These are phyloP conservation scores for Tylopilus plumbeoviolaceoides DNA, from an alignment of 768 basidiomycete genomes.

Conservation along the genomic window DNA sequence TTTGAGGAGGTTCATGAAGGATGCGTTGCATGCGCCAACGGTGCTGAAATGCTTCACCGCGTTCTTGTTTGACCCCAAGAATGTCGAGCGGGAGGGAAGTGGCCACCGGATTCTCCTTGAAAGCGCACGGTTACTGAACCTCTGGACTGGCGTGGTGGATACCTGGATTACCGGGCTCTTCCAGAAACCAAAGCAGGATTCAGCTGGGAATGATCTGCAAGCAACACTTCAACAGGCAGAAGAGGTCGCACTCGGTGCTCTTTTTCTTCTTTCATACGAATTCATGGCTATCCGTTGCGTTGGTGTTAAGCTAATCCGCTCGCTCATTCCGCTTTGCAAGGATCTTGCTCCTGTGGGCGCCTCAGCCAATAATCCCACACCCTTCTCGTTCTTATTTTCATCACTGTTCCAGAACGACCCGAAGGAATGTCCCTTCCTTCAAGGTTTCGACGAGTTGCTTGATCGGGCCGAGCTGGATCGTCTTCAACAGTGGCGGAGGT, in stretches of 20 bases:
- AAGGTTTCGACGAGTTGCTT: slow-evolving; percentile 63
- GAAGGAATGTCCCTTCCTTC: slow-evolving; percentile 44
- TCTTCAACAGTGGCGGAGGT: slow-evolving; percentile 63
- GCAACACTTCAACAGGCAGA: slow-evolving; percentile 43
- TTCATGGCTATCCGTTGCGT: slow-evolving; percentile 45
- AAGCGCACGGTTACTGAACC: slow-evolving; percentile 56
- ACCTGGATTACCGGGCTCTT: slow-evolving; percentile 56
- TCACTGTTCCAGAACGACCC: slow-evolving; percentile 52
- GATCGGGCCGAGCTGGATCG: slow-evolving; percentile 57
- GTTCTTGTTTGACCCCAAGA: slow-evolving; percentile 69
- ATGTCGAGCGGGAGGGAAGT: slow-evolving; percentile 60
- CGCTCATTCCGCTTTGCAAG: slow-evolving; percentile 46
- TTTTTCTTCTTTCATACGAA: slow-evolving; percentile 71
- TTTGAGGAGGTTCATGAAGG: slow-evolving; percentile 68
- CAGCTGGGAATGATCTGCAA: slow-evolving; percentile 40
- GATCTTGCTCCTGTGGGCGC: slow-evolving; percentile 38
- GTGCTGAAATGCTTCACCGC: slow-evolving; percentile 63
- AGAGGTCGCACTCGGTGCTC: slow-evolving; percentile 65
- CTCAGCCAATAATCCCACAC: slow-evolving; percentile 25
- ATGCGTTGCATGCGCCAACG: slow-evolving; percentile 48
- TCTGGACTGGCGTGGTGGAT: slow-evolving; percentile 75
- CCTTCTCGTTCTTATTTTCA: slow-evolving; percentile 38
- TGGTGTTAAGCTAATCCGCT: slow-evolving; percentile 63
- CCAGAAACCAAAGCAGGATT: slow-evolving; percentile 36
- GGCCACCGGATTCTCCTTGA: slow-evolving; percentile 63